Evolutionary conservation across 352 stramenopile genomes (phyloP).

Genomic region (Globisporangium irregulare): DNA sequence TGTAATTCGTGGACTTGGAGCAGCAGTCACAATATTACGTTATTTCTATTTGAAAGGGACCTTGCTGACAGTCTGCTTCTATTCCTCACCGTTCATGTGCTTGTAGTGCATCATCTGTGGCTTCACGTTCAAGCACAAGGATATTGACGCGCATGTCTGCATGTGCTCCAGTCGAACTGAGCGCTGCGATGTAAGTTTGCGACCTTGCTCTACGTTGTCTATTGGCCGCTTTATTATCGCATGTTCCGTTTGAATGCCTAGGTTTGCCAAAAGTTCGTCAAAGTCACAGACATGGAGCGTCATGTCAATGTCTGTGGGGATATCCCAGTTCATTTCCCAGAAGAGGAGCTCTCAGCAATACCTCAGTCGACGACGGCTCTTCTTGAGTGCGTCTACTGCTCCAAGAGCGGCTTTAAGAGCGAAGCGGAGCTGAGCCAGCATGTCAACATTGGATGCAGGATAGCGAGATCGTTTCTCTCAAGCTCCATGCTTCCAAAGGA

Average conservation of each 20-base stretch:
- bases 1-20: conserved; percentile 12
- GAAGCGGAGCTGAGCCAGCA: conserved; percentile 30
- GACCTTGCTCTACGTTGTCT: no score
- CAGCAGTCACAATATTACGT: not conserved
- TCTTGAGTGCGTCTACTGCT: conserved; percentile 47
- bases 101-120: conserved; percentile 43
- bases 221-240: not conserved
- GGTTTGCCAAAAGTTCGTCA: conserved; percentile 48
- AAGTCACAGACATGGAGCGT: conserved; percentile 32
- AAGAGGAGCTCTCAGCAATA: not conserved
- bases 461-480: conserved; percentile 35
- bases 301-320: conserved; percentile 19
- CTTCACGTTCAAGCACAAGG: conserved; percentile 49
- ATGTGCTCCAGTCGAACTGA: conserved; percentile 57
- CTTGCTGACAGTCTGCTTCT: not conserved
- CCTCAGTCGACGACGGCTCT: not conserved
- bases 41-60: no score
- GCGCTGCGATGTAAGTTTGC: conserved; percentile 40
- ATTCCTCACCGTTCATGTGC: not conserved
- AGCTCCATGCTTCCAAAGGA: not conserved
- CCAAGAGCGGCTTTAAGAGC: conserved; percentile 24
- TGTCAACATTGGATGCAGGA: conserved; percentile 29
- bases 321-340: not conserved
- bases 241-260: conserved; percentile 3
- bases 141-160: conserved; percentile 27